These are phyloP conservation scores for Grosmannia serpens DNA, from an alignment of 2,329 filamentous ascomycete genomes.

Conservation along the genomic window DNA sequence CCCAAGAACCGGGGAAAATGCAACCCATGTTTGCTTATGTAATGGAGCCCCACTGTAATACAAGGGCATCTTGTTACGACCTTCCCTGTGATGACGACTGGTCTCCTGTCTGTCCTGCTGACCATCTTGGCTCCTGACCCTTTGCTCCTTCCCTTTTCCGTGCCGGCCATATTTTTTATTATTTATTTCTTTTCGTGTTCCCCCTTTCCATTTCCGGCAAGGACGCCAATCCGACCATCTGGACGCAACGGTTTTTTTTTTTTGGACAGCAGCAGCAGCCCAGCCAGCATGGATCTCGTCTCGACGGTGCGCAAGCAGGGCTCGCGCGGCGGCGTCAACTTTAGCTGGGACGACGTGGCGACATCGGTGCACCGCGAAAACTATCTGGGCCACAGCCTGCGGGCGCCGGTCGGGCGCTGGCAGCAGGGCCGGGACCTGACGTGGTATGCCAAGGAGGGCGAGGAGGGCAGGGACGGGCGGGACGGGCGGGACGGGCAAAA, in stretches of 20 bases:
- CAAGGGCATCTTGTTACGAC: too few species aligned
- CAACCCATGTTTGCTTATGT: too few species aligned
- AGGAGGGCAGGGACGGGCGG: conserved; percentile 9
- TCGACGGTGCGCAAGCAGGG: conserved; percentile 84
- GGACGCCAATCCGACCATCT: background rate
- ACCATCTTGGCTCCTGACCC: too few species aligned
- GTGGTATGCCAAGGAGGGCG: conserved; percentile 52
- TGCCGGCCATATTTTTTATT: too few species aligned
- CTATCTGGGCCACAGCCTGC: conserved; percentile 79
- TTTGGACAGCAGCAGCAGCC: background rate
- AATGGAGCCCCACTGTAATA: too few species aligned
- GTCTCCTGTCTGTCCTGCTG: too few species aligned
- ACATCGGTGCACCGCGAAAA: conserved; percentile 79
- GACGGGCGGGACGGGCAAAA: background rate
- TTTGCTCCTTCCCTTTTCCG: too few species aligned
- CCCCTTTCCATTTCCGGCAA: background rate
- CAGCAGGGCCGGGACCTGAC: conserved; percentile 60
- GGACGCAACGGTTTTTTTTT: background rate
- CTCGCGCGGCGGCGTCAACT: conserved; percentile 86
- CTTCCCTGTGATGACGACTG: too few species aligned
- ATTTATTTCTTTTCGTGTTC: too few species aligned
- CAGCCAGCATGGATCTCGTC: conserved; percentile 69
- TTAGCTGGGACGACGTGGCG: conserved; percentile 93
- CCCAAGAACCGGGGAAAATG: too few species aligned
- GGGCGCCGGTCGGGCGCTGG: conserved; percentile 88